These are phyloP conservation scores for Polygonum maritimum DNA, from an alignment of 148 eudicot species.

Conservation along the genomic window DNA sequence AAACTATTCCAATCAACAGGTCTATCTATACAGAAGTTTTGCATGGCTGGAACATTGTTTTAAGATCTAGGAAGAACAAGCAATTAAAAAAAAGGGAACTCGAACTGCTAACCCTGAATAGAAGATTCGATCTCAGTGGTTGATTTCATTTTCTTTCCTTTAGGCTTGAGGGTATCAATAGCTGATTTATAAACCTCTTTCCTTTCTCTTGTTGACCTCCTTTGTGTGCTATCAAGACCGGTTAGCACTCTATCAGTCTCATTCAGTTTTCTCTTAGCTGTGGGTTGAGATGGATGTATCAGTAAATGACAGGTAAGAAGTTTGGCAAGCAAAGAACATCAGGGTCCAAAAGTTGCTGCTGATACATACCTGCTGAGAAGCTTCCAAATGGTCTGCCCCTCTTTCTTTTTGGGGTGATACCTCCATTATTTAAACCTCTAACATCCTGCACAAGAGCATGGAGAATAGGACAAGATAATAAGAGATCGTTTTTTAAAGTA, in stretches of 20 bases:
- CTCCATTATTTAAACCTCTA: constrained; percentile 24
- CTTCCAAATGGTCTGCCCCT: constrained; percentile 55
- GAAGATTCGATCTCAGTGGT: constrained; percentile 17
- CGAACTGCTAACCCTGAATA: constrained; percentile 25
- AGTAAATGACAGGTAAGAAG: constrained; percentile 9
- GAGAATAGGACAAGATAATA: not conserved
- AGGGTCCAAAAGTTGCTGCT: not conserved
- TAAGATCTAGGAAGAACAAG: not conserved
- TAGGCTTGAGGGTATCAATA: constrained; percentile 16
- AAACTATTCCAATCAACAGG: too few species aligned
- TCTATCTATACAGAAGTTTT: not conserved
- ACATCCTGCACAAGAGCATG: constrained; percentile 18
- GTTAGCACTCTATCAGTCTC: not conserved
- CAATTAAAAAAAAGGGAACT: not conserved
- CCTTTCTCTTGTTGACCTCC: constrained; percentile 9
- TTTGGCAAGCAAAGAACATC: not conserved
- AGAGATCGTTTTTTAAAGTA: not conserved
- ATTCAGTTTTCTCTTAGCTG: not conserved
- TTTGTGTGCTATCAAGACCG: not conserved
- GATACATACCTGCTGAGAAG: constrained; percentile 22
- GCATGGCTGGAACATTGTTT: not conserved
- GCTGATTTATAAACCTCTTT: constrained; percentile 13
- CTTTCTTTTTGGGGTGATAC: constrained; percentile 31
- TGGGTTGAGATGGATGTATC: not conserved
- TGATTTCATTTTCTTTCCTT: constrained; percentile 23